Percentiles rank a stretch among this genome's conserved stretches.
These are phyloP conservation scores for Solanum aculeatissimum DNA, from an alignment of 305 asterid genomes.

Conservation along the genomic window DNA sequence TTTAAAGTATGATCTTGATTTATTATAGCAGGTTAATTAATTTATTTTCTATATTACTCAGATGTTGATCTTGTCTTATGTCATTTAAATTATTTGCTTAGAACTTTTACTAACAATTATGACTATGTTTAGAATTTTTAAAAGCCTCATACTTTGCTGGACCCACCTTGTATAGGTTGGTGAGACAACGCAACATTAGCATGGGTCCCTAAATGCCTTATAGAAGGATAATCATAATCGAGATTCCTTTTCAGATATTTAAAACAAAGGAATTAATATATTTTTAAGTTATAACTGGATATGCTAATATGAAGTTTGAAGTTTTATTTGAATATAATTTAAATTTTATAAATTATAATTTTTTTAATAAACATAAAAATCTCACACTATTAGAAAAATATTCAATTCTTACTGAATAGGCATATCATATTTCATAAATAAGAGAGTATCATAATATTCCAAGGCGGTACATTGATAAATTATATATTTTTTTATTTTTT, in stretches of 20 bases:
- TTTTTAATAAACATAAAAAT: no score
- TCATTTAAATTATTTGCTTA: not conserved
- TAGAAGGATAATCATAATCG: not conserved
- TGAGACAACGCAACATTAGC: not conserved
- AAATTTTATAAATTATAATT: no score
- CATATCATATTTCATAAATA: not conserved
- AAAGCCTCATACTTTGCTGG: not conserved
- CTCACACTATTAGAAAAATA: not conserved
- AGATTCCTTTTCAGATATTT: not conserved
- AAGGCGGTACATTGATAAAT: not conserved
- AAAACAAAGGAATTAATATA: not conserved
- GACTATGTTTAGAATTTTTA: not conserved
- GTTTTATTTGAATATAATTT: no score
- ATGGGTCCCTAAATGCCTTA: not conserved
- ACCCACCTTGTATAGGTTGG: not conserved
- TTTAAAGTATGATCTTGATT: no score
- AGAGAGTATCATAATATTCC: not conserved
- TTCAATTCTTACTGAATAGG: not conserved
- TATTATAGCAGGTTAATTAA: not conserved
- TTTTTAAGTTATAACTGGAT: no score
- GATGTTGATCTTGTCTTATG: not conserved
- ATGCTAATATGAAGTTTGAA: no score
- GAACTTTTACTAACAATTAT: not conserved
- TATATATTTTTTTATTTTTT: not conserved
- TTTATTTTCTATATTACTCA: not conserved